A percentile compares a stretch with the other conserved stretches of the same genome.
These are phyloP conservation scores for Fusarium brevicatenulatum DNA, from an alignment of 2,329 filamentous ascomycete species.

Conservation along the genomic window DNA sequence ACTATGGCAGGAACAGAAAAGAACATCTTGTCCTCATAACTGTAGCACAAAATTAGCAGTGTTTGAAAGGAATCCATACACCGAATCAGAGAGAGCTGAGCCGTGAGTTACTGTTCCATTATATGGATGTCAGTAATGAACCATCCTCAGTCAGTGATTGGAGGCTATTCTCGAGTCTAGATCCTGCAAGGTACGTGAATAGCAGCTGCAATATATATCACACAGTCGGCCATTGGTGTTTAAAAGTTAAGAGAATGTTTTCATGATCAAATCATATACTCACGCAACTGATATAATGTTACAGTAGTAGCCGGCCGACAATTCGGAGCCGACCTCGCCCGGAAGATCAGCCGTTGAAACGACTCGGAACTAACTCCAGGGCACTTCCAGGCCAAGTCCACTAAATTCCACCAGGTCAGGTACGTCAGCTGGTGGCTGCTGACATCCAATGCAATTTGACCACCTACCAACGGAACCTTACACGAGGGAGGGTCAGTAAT, in stretches of 20 bases:
- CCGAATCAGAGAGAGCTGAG: background rate
- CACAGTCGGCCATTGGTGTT: background rate
- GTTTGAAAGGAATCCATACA: background rate
- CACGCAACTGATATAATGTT: background rate
- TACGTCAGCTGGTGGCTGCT: slow-evolving; percentile 23
- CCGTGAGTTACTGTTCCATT: background rate
- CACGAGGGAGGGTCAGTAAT: slow-evolving; percentile 29
- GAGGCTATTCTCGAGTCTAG: background rate
- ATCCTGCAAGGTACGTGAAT: background rate
- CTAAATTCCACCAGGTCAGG: slow-evolving; percentile 37
- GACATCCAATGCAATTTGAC: slow-evolving; percentile 34
- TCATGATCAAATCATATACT: background rate
- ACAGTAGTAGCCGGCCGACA: slow-evolving; percentile 19
- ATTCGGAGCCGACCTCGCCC: slow-evolving; percentile 18
- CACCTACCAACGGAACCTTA: background rate
- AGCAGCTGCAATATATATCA: background rate
- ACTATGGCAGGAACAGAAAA: background rate
- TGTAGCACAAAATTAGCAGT: background rate
- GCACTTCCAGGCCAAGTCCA: slow-evolving; percentile 30
- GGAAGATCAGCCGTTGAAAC: slow-evolving; percentile 29
- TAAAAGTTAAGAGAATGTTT: background rate
- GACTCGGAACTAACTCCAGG: slow-evolving; percentile 26
- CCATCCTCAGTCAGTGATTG: background rate
- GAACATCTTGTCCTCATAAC: background rate
- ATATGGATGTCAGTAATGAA: background rate